Percentiles rank a stretch among this genome's conserved stretches.
These are phyloP conservation scores for Tricholomella constricta DNA, from an alignment of 768 basidiomycete species.

Conservation along the genomic window DNA sequence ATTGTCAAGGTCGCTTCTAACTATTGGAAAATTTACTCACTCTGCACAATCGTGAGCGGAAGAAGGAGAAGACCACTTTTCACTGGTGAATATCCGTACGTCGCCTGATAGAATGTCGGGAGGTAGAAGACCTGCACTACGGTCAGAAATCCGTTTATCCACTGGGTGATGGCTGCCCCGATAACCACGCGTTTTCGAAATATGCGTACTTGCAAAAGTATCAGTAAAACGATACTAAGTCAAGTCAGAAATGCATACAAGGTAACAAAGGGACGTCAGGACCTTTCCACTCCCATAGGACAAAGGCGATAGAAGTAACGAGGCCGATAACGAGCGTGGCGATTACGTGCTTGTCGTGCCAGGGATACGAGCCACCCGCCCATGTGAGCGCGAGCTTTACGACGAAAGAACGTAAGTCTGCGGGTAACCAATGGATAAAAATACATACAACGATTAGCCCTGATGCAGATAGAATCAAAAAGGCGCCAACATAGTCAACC, in stretches of 20 bases:
- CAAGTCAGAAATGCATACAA: constrained; percentile 27
- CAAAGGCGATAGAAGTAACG: constrained; percentile 43
- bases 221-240: not conserved
- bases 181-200: constrained; percentile 51
- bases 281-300: constrained; percentile 55
- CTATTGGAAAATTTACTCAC: constrained; percentile 18
- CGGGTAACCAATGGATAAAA: not conserved
- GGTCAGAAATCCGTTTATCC: constrained; percentile 48
- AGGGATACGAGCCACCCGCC: constrained; percentile 57
- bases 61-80: constrained; percentile 56
- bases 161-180: constrained; percentile 53
- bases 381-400: constrained; percentile 25
- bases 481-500: constrained; percentile 51
- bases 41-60: constrained; percentile 56
- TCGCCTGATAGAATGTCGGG: constrained; percentile 61
- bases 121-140: constrained; percentile 57
- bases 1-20: not conserved
- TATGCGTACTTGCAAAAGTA: constrained; percentile 42
- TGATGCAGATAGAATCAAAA: constrained; percentile 48
- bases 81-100: constrained; percentile 55
- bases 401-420: not conserved
- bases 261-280: constrained; percentile 57
- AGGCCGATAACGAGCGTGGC: constrained; percentile 44
- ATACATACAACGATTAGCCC: constrained; percentile 48
- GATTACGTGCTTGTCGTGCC: constrained; percentile 52